Evolutionary conservation across 2,329 filamentous ascomycete genomes (phyloP).

Genomic region (Teratosphaeria nubilosa): DNA sequence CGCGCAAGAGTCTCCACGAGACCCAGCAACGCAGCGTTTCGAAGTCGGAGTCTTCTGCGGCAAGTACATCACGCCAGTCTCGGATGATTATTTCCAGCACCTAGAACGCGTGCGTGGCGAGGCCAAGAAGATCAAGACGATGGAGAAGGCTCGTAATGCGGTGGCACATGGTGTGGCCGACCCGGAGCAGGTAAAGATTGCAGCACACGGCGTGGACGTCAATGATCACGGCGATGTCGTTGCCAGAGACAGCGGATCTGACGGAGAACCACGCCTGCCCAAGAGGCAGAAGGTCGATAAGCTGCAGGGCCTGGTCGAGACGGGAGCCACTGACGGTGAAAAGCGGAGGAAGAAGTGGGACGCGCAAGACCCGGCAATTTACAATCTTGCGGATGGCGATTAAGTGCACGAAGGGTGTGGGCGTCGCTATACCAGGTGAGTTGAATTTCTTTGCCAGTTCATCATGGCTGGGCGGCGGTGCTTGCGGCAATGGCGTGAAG

Average conservation of each 20-base stretch:
- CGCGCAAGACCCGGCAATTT: constrained; percentile 51
- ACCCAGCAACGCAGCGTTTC: constrained; percentile 53
- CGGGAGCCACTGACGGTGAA: constrained; percentile 14
- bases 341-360: constrained; percentile 9
- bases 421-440: neutral
- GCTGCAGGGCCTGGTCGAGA: constrained; percentile 12
- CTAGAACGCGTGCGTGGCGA: constrained; percentile 62
- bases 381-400: constrained; percentile 39
- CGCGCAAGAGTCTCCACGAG: constrained; percentile 54
- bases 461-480: neutral
- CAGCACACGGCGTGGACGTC: constrained; percentile 51
- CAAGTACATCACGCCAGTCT: constrained; percentile 71
- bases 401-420: neutral
- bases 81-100: constrained; percentile 72
- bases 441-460: neutral
- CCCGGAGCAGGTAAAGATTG: constrained; percentile 51
- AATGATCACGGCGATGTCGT: constrained; percentile 48
- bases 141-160: constrained; percentile 54
- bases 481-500: neutral
- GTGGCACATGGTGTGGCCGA: constrained; percentile 54
- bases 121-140: constrained; percentile 55
- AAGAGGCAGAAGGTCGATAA: constrained; percentile 19
- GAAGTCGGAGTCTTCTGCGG: constrained; percentile 91
- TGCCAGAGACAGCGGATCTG: constrained; percentile 31
- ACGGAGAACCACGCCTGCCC: constrained; percentile 10